Percentiles rank a stretch among this genome's conserved stretches.
Evolutionary conservation across 306 rosid species (phyloP).

Genomic region (Hippophae rhamnoides): DNA sequence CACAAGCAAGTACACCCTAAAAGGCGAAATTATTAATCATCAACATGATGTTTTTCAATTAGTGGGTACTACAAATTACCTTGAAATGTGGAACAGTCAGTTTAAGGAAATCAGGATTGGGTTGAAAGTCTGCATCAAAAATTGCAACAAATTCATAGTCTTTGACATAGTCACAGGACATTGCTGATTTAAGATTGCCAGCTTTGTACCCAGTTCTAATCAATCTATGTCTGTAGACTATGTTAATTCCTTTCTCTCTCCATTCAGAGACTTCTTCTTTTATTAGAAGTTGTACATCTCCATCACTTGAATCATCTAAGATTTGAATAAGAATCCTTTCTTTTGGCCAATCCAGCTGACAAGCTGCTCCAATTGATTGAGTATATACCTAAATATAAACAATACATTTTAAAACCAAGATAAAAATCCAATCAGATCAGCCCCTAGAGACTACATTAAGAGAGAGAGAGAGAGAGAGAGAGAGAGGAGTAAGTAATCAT

Average conservation of each 20-base stretch:
- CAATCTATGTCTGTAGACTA: slow-evolving; percentile 78
- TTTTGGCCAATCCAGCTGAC: slow-evolving; percentile 93
- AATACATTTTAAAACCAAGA: slow-evolving; percentile 1
- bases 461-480: no score
- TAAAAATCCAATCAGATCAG: background rate
- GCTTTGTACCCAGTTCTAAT: slow-evolving; percentile 96
- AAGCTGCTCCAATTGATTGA: slow-evolving; percentile 80
- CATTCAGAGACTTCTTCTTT: slow-evolving; percentile 66
- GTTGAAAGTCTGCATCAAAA: slow-evolving; percentile 92
- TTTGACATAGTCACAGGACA: slow-evolving; percentile 84
- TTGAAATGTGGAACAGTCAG: slow-evolving; percentile 82
- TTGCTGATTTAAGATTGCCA: slow-evolving; percentile 93
- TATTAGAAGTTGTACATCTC: slow-evolving; percentile 56
- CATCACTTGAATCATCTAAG: slow-evolving; percentile 83
- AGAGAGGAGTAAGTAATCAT: no score
- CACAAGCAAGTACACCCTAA: background rate
- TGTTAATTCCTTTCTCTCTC: slow-evolving; percentile 75
- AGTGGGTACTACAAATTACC: slow-evolving; percentile 24
- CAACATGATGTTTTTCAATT: background rate
- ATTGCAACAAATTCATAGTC: slow-evolving; percentile 87
- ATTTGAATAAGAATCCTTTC: slow-evolving; percentile 78
- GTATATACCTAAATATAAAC: slow-evolving; percentile 53
- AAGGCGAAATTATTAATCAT: background rate
- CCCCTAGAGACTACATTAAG: no score
- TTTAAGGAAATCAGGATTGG: slow-evolving; percentile 86